Conservation (phyloP, 768 basidiomycete species). For the Podaxis pistillaris region DNA sequence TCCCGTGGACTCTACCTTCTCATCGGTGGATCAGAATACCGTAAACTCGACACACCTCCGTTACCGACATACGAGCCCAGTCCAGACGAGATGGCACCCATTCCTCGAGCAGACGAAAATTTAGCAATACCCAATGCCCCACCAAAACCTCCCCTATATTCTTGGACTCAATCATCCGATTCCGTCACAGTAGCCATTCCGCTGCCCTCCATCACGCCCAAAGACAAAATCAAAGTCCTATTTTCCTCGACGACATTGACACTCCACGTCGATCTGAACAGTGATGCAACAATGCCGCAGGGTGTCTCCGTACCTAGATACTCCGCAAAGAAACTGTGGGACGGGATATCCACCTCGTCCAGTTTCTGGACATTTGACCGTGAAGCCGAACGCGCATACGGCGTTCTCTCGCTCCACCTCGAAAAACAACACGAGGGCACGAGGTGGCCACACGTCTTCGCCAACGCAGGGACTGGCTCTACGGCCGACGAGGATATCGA, state of each 20-base stretch:
- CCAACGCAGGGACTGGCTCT: constrained; percentile 38
- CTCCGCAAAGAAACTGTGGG: constrained; percentile 73
- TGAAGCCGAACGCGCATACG: constrained; percentile 64
- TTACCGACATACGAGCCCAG: constrained; percentile 51
- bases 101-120: constrained; percentile 61
- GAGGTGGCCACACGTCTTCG: constrained; percentile 87
- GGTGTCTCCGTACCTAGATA: constrained; percentile 52
- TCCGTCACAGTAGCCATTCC: constrained; percentile 82
- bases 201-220: constrained; percentile 68
- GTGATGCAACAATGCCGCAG: constrained; percentile 16
- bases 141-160: constrained; percentile 74
- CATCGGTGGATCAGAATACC: constrained; percentile 58
- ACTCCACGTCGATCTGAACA: constrained; percentile 49
- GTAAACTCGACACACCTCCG: constrained; percentile 31
- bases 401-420: constrained; percentile 78
- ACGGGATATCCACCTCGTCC: constrained; percentile 67
- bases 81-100: constrained; percentile 64
- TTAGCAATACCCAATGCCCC: constrained; percentile 23
- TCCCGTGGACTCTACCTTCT: constrained; percentile 49
- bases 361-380: constrained; percentile 94
- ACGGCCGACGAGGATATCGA: constrained; percentile 49
- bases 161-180: constrained; percentile 89
- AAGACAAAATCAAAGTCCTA: constrained; percentile 60
- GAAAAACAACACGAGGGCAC: constrained; percentile 84
- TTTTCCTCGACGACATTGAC: constrained; percentile 68